Evolutionary conservation across 2,329 filamentous ascomycete species (phyloP).

Genomic region (Chrysoporthe deuterocubensis): DNA sequence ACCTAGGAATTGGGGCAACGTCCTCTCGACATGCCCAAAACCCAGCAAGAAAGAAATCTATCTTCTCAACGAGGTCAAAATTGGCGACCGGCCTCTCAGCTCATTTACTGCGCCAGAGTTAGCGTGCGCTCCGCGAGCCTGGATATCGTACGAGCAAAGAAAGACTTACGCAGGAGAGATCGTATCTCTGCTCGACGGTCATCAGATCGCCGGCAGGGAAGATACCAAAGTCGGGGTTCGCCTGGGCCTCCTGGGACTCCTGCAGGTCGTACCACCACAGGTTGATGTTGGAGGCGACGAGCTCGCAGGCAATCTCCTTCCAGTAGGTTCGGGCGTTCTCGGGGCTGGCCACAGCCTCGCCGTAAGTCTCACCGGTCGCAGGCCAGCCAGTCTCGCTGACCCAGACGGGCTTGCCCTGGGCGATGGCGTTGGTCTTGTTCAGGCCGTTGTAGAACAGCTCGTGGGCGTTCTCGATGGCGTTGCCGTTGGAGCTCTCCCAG

Average conservation of each 20-base stretch:
- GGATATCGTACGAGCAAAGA: background rate
- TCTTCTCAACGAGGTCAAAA: background rate
- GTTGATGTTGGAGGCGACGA: slow-evolving; percentile 34
- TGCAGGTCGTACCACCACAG: slow-evolving; percentile 44
- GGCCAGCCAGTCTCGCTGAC: slow-evolving; percentile 31
- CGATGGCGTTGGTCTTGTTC: slow-evolving; percentile 49
- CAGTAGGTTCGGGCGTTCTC: slow-evolving; percentile 29
- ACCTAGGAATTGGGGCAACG: background rate
- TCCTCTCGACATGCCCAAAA: background rate
- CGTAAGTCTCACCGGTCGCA: slow-evolving; percentile 20
- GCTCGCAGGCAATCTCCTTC: slow-evolving; percentile 26
- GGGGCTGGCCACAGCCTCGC: slow-evolving; percentile 21
- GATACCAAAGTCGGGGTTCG: slow-evolving; percentile 42
- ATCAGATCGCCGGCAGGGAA: slow-evolving; percentile 40
- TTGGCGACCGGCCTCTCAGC: background rate
- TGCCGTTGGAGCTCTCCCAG: slow-evolving; percentile 62
- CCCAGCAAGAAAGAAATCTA: background rate
- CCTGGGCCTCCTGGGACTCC: slow-evolving; percentile 41
- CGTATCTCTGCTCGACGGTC: slow-evolving; percentile 34
- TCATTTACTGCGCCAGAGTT: background rate
- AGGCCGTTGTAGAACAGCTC: slow-evolving; percentile 58
- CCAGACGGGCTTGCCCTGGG: slow-evolving; percentile 34
- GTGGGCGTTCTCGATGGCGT: slow-evolving; percentile 58
- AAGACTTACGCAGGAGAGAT: slow-evolving; percentile 36
- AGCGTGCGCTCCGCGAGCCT: background rate